Percentiles rank a stretch among this genome's conserved stretches.
Conservation (phyloP, 73 alveolate species). For the Paramecium tetraurelia region DNA sequence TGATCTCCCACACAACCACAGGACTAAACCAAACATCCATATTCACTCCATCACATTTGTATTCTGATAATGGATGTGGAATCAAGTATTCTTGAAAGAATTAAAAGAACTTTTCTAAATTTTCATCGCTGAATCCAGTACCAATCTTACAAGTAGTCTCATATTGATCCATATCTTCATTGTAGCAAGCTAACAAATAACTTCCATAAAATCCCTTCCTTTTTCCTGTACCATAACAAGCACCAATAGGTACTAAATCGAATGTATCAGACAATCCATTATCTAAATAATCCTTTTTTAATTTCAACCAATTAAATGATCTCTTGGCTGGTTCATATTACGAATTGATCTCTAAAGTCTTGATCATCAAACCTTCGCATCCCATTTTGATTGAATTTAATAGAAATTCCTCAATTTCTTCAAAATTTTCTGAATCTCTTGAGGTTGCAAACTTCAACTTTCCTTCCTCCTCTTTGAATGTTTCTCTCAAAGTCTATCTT, state of each 20-base stretch:
- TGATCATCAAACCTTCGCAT: slow-evolving; percentile 99
- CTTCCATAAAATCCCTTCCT: slow-evolving; percentile 99
- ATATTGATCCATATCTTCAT: slow-evolving; percentile 94
- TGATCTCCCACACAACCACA: slow-evolving; percentile 94
- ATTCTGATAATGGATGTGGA: slow-evolving; percentile 49
- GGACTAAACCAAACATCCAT: slow-evolving; percentile 95
- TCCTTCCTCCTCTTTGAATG: slow-evolving; percentile 66
- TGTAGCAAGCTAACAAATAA: slow-evolving; percentile 96
- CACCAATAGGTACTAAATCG: slow-evolving; percentile 99
- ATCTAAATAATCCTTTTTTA: slow-evolving; percentile 95
- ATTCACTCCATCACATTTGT: slow-evolving; percentile 76
- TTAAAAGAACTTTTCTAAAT: slow-evolving; percentile 72
- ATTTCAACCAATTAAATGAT: slow-evolving; percentile 98
- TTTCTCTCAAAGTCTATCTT: slow-evolving; percentile 69
- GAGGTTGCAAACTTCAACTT: slow-evolving; percentile 84
- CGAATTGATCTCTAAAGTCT: slow-evolving; percentile 94
- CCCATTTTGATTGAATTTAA: slow-evolving; percentile 86
- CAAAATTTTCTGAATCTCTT: slow-evolving; percentile 87
- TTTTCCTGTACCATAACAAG: slow-evolving; percentile 98
- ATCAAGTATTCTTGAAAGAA: slow-evolving; percentile 24
- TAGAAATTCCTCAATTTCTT: slow-evolving; percentile 92
- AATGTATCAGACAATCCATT: slow-evolving; percentile 97
- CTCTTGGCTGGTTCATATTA: slow-evolving; percentile 99
- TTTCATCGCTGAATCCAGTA: slow-evolving; percentile 90
- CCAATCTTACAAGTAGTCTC: slow-evolving; percentile 96